Percentiles rank a stretch among this genome's conserved stretches.
Evolutionary conservation across 352 stramenopile species (phyloP).

Genomic region (Phytophthora litchii): DNA sequence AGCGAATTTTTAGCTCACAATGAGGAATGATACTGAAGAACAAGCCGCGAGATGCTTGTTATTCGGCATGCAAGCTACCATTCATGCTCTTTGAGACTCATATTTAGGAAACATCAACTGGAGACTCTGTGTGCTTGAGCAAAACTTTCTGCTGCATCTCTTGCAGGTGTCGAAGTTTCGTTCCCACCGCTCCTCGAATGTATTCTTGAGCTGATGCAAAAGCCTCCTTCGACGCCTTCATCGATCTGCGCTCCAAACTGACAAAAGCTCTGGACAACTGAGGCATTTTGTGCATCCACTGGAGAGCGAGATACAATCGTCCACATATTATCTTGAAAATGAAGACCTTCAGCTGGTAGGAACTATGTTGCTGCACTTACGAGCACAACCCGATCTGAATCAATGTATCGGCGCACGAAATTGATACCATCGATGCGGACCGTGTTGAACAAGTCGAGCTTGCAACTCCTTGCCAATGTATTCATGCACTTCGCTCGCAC

Average conservation of each 20-base stretch:
- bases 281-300: slow-evolving; percentile 16
- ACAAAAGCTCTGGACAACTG: slow-evolving; percentile 24
- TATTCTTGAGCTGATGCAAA: slow-evolving; percentile 13
- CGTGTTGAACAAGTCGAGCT: slow-evolving; percentile 17
- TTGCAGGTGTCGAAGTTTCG: slow-evolving; percentile 23
- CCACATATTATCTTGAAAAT: slow-evolving; percentile 35
- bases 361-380: slow-evolving; percentile 20
- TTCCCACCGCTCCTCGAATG: slow-evolving; percentile 5
- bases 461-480: slow-evolving; percentile 26
- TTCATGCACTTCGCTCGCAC: slow-evolving; percentile 18
- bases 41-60: too few species aligned
- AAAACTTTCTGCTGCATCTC: slow-evolving; percentile 20
- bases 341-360: slow-evolving; percentile 17
- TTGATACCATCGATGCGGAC: slow-evolving; percentile 25
- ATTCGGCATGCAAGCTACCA: too few species aligned
- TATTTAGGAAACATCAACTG: neutral
- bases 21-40: too few species aligned
- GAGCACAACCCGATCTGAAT: slow-evolving; percentile 23
- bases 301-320: slow-evolving; percentile 22
- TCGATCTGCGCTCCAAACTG: slow-evolving; percentile 17
- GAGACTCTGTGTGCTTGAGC: neutral
- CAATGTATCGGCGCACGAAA: slow-evolving; percentile 24
- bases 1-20: too few species aligned
- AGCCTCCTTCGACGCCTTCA: neutral
- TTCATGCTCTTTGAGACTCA: too few species aligned